Evolutionary conservation across 2,329 filamentous ascomycete species (phyloP).

Genomic region (Alternaria hordeiaustralica): DNA sequence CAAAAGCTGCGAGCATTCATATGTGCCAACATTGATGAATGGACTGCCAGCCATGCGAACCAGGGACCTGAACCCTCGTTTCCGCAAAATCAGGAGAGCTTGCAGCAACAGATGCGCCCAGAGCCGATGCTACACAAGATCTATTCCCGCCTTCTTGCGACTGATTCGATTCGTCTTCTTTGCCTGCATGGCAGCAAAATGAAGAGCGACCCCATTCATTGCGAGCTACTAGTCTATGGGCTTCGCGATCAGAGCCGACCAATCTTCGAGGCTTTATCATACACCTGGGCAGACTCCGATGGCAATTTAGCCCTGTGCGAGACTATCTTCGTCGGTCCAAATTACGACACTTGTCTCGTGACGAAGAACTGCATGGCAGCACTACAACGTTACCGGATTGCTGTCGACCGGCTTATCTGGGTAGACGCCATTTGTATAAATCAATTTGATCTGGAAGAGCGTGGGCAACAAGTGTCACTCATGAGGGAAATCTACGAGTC

Average conservation of each 20-base stretch:
- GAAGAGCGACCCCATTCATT: background rate
- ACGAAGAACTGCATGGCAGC: background rate
- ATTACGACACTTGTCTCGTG: background rate
- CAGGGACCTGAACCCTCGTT: no score
- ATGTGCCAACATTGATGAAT: background rate
- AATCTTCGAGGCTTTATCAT: background rate
- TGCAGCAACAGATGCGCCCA: background rate
- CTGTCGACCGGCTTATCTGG: background rate
- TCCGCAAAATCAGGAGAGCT: no score
- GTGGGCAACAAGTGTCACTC: background rate
- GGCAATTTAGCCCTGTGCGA: background rate
- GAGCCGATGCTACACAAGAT: no score
- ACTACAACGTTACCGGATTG: background rate
- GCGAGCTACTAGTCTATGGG: fast-evolving
- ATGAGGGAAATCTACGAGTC: background rate
- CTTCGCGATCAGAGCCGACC: background rate
- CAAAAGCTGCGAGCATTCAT: background rate
- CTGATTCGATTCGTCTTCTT: background rate
- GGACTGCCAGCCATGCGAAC: background rate
- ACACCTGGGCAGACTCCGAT: background rate
- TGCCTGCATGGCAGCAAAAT: background rate
- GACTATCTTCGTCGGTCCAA: background rate
- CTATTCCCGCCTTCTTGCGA: no score
- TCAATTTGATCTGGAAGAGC: background rate
- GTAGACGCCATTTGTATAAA: background rate